These are phyloP conservation scores for Toxoplasma gondii DNA, from an alignment of 169 alveolate genomes.

Conservation along the genomic window DNA sequence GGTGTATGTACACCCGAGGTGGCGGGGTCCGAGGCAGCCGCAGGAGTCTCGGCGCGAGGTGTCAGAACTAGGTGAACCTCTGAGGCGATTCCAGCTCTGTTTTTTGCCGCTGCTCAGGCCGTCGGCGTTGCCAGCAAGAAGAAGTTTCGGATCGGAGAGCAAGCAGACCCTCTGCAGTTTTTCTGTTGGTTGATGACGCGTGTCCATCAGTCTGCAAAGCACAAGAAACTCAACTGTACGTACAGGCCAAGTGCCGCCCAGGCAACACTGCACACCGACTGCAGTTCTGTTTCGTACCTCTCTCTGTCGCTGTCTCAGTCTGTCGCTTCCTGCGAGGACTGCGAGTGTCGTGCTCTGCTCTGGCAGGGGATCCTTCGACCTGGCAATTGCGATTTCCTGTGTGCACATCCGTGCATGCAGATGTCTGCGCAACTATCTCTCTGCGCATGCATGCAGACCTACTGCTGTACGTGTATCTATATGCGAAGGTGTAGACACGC, in stretches of 20 bases:
- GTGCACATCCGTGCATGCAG: neutral
- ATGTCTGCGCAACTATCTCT: neutral
- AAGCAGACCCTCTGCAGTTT: conserved; percentile 94
- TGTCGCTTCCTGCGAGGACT: neutral
- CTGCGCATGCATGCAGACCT: too few species aligned
- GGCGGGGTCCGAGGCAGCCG: too few species aligned
- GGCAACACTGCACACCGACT: neutral
- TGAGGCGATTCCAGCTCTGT: too few species aligned
- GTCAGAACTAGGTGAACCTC: too few species aligned
- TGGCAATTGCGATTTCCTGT: neutral
- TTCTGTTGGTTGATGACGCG: conserved; percentile 89
- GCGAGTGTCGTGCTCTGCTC: too few species aligned
- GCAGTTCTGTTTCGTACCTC: neutral
- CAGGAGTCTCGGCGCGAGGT: too few species aligned
- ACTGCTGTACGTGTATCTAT: neutral
- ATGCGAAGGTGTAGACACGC: neutral
- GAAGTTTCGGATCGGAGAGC: conserved; percentile 83
- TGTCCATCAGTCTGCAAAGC: conserved; percentile 25
- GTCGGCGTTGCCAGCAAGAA: conserved; percentile 68
- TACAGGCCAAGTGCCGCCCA: neutral
- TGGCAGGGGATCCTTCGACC: too few species aligned
- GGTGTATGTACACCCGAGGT: too few species aligned
- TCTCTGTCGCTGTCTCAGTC: neutral
- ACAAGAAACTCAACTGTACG: conserved; percentile 19
- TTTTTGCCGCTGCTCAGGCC: conserved; percentile 31